Conservation (phyloP, 2,329 filamentous ascomycete genomes). For the Pseudogymnoascus sp. region DNA sequence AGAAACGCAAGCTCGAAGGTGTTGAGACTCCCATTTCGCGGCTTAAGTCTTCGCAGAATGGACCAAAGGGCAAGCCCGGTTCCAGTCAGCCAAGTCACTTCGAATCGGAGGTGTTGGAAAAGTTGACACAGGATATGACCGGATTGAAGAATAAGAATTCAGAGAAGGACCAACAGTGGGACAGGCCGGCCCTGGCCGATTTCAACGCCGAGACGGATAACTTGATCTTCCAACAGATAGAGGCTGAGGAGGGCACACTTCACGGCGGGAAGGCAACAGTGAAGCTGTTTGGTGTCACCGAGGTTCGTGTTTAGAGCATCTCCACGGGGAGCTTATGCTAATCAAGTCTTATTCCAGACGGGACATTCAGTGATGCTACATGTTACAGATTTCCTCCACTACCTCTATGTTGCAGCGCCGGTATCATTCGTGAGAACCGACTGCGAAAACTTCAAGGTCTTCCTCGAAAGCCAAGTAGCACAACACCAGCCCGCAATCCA, state of each 20-base stretch:
- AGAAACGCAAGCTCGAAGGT: slow-evolving; percentile 76
- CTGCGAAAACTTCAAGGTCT: slow-evolving; percentile 69
- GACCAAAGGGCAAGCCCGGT: slow-evolving; percentile 51
- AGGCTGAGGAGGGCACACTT: slow-evolving; percentile 81
- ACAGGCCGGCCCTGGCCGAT: slow-evolving; percentile 51
- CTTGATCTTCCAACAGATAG: slow-evolving; percentile 92
- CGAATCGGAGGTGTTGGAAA: slow-evolving; percentile 88
- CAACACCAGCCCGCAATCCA: slow-evolving; percentile 67
- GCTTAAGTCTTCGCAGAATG: slow-evolving; percentile 56
- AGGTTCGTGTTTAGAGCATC: slow-evolving; percentile 38
- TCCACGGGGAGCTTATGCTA: not conserved
- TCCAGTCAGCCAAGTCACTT: slow-evolving; percentile 81
- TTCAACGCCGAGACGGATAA: slow-evolving; percentile 58
- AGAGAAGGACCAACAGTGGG: slow-evolving; percentile 93
- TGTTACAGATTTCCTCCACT: slow-evolving; percentile 92
- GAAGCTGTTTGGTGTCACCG: slow-evolving; percentile 89
- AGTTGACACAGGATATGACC: slow-evolving; percentile 87
- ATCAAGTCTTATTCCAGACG: slow-evolving; percentile 30
- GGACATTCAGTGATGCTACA: slow-evolving; percentile 93
- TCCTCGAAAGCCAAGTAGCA: slow-evolving; percentile 71
- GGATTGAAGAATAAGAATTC: slow-evolving; percentile 78
- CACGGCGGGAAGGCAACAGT: slow-evolving; percentile 67
- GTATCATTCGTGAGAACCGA: slow-evolving; percentile 71
- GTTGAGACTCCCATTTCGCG: slow-evolving; percentile 46
- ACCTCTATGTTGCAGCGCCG: slow-evolving; percentile 87